phyloP scores from a whole-genome alignment of 495 filamentous ascomycete species.

The Lophiostoma macrostomum region DNA sequence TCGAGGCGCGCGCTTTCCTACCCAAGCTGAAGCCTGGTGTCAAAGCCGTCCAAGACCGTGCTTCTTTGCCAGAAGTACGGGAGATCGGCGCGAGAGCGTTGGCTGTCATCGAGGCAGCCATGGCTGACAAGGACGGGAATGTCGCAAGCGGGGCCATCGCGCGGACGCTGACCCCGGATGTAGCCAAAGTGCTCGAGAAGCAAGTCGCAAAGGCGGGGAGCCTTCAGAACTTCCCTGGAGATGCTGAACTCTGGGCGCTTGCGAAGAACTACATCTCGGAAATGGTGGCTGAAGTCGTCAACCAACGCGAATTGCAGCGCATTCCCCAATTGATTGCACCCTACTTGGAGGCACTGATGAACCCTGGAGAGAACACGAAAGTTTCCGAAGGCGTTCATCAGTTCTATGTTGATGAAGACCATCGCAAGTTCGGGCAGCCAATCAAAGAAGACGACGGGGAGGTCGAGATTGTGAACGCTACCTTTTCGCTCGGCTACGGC shows the following conservation, averaged over 20 bases:
- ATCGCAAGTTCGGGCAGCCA: conserved; percentile 81
- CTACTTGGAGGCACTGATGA: conserved; percentile 72
- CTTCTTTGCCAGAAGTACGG: conserved; percentile 91
- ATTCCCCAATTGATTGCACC: conserved; percentile 63
- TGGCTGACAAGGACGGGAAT: conserved; percentile 61
- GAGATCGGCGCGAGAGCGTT: conserved; percentile 81
- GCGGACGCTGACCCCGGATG: conserved; percentile 69
- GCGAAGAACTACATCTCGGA: conserved; percentile 71
- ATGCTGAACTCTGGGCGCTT: conserved; percentile 61
- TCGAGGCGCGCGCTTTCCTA: conserved; percentile 93
- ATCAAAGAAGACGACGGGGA: conserved; percentile 81
- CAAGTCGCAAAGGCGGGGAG: conserved; percentile 69
- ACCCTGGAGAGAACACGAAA: conserved; percentile 51
- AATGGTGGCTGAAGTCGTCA: conserved; percentile 88
- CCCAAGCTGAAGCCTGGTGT: conserved; percentile 94
- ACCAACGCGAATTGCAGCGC: conserved; percentile 72
- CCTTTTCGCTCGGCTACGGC: conserved; percentile 96
- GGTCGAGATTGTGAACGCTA: conserved; percentile 93
- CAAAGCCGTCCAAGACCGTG: conserved; percentile 78
- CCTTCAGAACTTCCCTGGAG: conserved; percentile 54
- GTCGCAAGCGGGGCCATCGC: conserved; percentile 58
- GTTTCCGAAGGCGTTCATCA: conserved; percentile 65
- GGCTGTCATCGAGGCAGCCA: conserved; percentile 88
- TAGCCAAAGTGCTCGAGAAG: conserved; percentile 67
- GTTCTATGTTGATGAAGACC: conserved; percentile 75